Base-by-base conservation (phyloP, 1,139 yeast genomes). In the Suhomyces bribrorum region DNA sequence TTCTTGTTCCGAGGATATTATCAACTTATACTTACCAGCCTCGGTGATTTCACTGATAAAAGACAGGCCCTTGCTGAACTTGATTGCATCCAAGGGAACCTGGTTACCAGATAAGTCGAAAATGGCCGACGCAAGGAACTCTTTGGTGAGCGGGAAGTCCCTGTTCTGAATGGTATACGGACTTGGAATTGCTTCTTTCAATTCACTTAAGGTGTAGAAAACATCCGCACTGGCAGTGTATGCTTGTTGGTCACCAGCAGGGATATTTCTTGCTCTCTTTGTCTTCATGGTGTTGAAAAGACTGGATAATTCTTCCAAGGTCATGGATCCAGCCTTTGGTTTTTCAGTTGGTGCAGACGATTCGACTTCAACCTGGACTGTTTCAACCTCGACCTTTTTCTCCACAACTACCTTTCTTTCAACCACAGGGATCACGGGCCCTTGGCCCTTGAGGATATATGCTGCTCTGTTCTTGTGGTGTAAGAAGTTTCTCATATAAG, bases 401-500 rank as follows among this genome's bases (percentile, higher is more conserved):
- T 31, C 45, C 28, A 34, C 36, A 12, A 20, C 33, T 28, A 41
- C 38, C 38, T 48, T 30, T 46, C 56, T 45, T 41, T 73, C 69
- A 12, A 79, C 83, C 18, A 83, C 78, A 1, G 87, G 86, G 37
- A 86, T 75, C 38, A 71, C 69, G 32, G 87, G 83, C 6, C 76
- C 74, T 42, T 73, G 67, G 12, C 71, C 76, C 31, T 70, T 66
- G 26, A 77, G 59, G 23, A 85, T 71, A 55, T 85, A 86, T 26
- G 79, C 77, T 3, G 96, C 96, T 33, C 86, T 85, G 50, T 86
- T 82, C 45, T 68, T 55, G 36, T 78, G 77, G 53, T 88, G 88
- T 41, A 89, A 73, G 52, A 68, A 77, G 63, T 86, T 86, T 59
- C 92, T 77, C 96, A 89, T 89, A 44, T 78, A 72, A 13, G 92